phyloP scores from a whole-genome alignment of 2,329 filamentous ascomycete species.

The Xylariaceae sp. region DNA sequence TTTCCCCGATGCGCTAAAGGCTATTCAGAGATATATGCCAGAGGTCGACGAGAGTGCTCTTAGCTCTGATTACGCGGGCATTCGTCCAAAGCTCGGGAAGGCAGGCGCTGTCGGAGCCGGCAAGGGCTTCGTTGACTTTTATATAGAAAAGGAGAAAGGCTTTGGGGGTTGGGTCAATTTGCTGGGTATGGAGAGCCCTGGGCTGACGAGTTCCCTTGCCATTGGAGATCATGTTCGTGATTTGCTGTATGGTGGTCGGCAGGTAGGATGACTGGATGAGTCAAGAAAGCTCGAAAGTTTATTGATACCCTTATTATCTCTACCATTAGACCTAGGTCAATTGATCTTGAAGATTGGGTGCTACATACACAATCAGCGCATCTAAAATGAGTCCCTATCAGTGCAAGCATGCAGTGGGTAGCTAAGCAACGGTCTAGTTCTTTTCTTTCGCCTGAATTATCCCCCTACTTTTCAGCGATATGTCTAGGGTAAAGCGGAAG shows the following conservation, averaged over 20 bases:
- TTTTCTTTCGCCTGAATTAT: too few species aligned
- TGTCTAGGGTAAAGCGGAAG: too few species aligned
- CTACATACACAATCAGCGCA: too few species aligned
- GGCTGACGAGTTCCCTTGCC: slow-evolving; percentile 80
- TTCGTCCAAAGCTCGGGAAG: slow-evolving; percentile 74
- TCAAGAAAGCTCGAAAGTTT: neutral
- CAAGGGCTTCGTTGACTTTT: slow-evolving; percentile 77
- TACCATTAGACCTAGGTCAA: too few species aligned
- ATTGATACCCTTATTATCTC: too few species aligned
- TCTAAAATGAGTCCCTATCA: too few species aligned
- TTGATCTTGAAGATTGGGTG: too few species aligned
- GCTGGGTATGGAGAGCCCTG: slow-evolving; percentile 89
- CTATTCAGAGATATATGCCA: slow-evolving; percentile 78
- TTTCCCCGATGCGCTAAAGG: slow-evolving; percentile 62
- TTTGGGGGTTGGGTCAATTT: slow-evolving; percentile 83
- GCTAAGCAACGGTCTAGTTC: too few species aligned
- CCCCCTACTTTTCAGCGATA: too few species aligned
- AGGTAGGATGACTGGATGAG: neutral
- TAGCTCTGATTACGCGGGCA: slow-evolving; percentile 81
- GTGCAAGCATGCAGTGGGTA: too few species aligned
- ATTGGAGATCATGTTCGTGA: slow-evolving; percentile 72
- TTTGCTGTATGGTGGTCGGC: slow-evolving; percentile 40
- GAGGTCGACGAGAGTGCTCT: slow-evolving; percentile 63
- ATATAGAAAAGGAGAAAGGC: slow-evolving; percentile 72
- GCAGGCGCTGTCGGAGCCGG: slow-evolving; percentile 58